Base-by-base conservation (phyloP, 2,329 filamentous ascomycete genomes). In the Hymenoscyphus fraxineus region DNA sequence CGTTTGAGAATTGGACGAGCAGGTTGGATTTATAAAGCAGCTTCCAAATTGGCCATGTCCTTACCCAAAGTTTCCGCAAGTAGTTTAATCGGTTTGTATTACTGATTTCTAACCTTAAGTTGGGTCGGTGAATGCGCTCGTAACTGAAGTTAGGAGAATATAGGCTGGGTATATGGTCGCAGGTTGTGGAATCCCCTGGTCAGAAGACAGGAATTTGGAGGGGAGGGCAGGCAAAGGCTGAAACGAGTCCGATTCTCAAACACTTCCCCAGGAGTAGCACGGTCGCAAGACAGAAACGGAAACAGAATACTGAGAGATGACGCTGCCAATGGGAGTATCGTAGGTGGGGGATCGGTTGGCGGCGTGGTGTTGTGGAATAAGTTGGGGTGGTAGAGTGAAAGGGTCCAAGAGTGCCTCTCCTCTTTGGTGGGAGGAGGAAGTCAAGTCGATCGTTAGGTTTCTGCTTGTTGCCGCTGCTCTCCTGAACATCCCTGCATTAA, bases 61-160 rank as follows among this genome's bases (percentile, higher is more conserved):
- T 65, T 67, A 67, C 66, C 65, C 63, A 63, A 59, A 65, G 65
- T 62, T 65, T 51, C 61, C 39, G 40, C 65, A 62, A 41, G 59
- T 57, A 47, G 61, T 62, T 54, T 60, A 19, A 7, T 19, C 9
- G 16, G 15, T 35, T 51, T 22, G n/a, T 51, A 22, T 51, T 51
- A 51, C 22, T 51, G 19, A 51, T 51, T 51, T 51, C 10, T 22
- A 51, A 51, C 44, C 22, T 19, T 51, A 51, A 51, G 22, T 51
- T 12, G 6, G n/a, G 44, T 51, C 19, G 44, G 44, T 51, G 44
- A 22, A 51, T 51, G 41, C 10, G n/a, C n/a, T 51, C 19, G 9
- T n/a, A 22, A 27, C n/a, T 67, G 59, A 59, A 64, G 65, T 67
- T 62, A 67, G 41, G 66, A 59, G 54, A 41, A 60, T 16, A 55